Base-by-base conservation (phyloP, 163 green algal species). In the Scenedesmus sp. region DNA sequence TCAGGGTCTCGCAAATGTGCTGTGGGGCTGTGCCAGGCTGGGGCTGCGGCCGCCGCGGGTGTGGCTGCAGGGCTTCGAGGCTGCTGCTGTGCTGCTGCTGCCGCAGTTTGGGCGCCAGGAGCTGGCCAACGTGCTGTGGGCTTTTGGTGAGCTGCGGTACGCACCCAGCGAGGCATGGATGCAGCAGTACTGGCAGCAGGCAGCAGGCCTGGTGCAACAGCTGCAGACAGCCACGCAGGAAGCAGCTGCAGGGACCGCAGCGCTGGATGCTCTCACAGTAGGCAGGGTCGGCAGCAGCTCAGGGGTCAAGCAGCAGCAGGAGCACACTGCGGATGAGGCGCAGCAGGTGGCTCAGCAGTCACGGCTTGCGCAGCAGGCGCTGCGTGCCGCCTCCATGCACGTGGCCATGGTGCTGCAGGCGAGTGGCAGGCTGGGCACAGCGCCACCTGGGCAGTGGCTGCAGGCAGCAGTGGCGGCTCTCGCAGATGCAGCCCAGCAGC, bases 61-160 rank as follows among this genome's bases (percentile, higher is more conserved):
- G 18, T 91, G 87, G 87, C 42, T 86, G 70, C 51, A 90, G 73
- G 78, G 85, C 9, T 91, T 87, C 73, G 87, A 91, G 87, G 87
- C 87, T 59, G 76, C 87, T 4, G 43, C 78, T 0, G 26, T 91
- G 30, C 33, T 43, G 13, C 40, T 65, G 26, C 35, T 85, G 78
- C 26, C 49, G 9, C 16, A 51, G 53, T 87, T 91, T 12, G 20
- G 44, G 5, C 12, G 6, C 59, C 78, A 80, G 46, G 40, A 81
- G 24, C 59, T 91, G 26, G 72, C 87, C 12, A 87, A 86, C 46
- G 33, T 42, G 40, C 37, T 81, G 53, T 91, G 87, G 87, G 76
- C 87, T 1, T 61, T 72, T 33, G 56, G 76, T 16, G 37, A 85
- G 76, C 78, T 91, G 37, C 24, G 76, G 2, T 59, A 90, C 9